Evolutionary conservation across 441 rosid species (phyloP).

Genomic region (Jatropha podagrica): DNA sequence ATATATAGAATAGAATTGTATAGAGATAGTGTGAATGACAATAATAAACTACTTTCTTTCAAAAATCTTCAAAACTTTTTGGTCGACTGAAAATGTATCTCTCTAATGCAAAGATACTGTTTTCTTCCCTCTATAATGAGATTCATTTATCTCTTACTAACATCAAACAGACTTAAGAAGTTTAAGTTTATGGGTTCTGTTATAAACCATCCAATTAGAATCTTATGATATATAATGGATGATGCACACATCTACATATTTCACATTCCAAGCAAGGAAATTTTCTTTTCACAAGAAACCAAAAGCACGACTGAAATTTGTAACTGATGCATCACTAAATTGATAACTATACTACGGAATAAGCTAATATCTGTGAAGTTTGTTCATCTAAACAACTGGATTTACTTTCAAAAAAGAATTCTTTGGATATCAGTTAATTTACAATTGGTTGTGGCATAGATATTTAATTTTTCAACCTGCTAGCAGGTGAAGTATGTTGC

Average conservation of each 20-base stretch:
- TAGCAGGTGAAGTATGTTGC: slow-evolving; percentile 69
- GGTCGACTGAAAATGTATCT: background rate
- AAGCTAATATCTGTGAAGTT: background rate
- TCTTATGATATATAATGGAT: background rate
- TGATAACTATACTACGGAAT: background rate
- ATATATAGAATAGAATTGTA: too few species aligned
- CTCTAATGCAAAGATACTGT: background rate
- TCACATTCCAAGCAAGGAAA: slow-evolving; percentile 1
- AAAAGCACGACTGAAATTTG: background rate
- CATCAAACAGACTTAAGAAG: background rate
- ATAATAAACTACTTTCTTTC: too few species aligned
- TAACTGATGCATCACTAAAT: background rate
- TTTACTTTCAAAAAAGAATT: background rate
- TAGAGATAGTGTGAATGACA: too few species aligned
- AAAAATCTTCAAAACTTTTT: background rate
- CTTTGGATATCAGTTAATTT: background rate
- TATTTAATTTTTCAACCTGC: slow-evolving; percentile 19
- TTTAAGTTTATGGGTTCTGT: background rate
- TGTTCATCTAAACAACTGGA: background rate
- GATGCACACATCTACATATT: background rate
- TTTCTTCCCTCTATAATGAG: background rate
- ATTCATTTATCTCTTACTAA: background rate
- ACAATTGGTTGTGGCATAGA: background rate
- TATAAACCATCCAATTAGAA: background rate
- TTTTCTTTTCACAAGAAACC: background rate